These are phyloP conservation scores for Rhizomucor miehei DNA, from an alignment of 371 early-diverging fungal genomes.

Conservation along the genomic window DNA sequence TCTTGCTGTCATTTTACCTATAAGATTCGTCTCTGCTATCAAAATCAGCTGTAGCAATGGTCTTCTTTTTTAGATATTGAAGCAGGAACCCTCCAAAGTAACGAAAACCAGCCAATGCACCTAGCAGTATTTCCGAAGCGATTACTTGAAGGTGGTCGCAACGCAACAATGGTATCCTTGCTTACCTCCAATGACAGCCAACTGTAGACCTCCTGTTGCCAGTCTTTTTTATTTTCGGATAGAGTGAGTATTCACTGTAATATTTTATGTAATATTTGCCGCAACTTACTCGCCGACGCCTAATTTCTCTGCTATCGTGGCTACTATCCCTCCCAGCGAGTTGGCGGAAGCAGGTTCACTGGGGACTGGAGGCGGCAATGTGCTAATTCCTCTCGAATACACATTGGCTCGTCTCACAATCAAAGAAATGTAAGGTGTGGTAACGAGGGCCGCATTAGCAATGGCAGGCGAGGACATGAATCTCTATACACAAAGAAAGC, in stretches of 20 bases:
- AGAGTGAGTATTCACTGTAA: too few species aligned
- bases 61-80: constrained; percentile 52
- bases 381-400: too few species aligned
- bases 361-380: not conserved
- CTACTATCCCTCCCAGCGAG: constrained; percentile 41
- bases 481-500: too few species aligned
- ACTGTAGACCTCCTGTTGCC: constrained; percentile 52
- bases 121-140: constrained; percentile 7
- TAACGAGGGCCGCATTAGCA: too few species aligned
- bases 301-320: constrained; percentile 43
- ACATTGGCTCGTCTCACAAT: too few species aligned
- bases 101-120: constrained; percentile 36
- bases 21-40: constrained; percentile 65
- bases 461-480: too few species aligned
- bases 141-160: too few species aligned
- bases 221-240: constrained; percentile 23
- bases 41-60: constrained; percentile 57
- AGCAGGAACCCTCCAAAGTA: constrained; percentile 46
- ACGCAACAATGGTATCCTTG: not conserved
- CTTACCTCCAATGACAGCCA: constrained; percentile 43
- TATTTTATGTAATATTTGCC: not conserved
- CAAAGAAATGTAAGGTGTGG: too few species aligned
- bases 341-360: not conserved
- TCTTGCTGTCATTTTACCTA: too few species aligned
- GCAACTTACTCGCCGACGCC: constrained; percentile 51